These are phyloP conservation scores for Huntiella omanensis DNA, from an alignment of 2,329 filamentous ascomycete species.

Conservation along the genomic window DNA sequence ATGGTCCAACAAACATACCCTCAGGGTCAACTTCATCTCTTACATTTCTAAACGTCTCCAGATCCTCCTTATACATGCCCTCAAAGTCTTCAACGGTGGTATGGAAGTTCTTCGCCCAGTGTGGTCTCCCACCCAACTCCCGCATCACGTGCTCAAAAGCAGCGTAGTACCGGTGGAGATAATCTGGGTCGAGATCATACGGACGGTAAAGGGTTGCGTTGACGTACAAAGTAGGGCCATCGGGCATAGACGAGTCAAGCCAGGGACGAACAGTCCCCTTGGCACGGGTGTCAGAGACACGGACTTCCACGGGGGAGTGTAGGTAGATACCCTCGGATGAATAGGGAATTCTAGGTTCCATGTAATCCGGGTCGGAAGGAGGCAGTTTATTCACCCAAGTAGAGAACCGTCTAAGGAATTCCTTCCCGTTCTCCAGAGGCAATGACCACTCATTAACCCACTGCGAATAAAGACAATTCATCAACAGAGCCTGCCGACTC, in stretches of 20 bases:
- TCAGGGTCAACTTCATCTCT: slow-evolving; percentile 56
- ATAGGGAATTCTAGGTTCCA: slow-evolving; percentile 56
- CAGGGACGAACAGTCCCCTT: slow-evolving; percentile 21
- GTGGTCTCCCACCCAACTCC: slow-evolving; percentile 61
- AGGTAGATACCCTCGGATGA: slow-evolving; percentile 63
- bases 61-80: slow-evolving; percentile 47
- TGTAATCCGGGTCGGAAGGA: slow-evolving; percentile 45
- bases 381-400: slow-evolving; percentile 58
- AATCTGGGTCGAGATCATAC: slow-evolving; percentile 60
- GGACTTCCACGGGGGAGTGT: slow-evolving; percentile 84
- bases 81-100: slow-evolving; percentile 41
- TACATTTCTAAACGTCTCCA: slow-evolving; percentile 48
- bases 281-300: slow-evolving; percentile 50
- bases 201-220: slow-evolving; percentile 82
- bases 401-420: slow-evolving; percentile 64
- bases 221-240: slow-evolving; percentile 65
- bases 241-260: slow-evolving; percentile 50
- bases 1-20: slow-evolving; percentile 78
- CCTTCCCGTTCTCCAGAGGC: slow-evolving; percentile 67
- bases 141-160: slow-evolving; percentile 85
- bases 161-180: slow-evolving; percentile 60
- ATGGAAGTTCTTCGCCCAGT: slow-evolving; percentile 87
- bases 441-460: slow-evolving; percentile 98
- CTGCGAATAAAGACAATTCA: slow-evolving; percentile 98
- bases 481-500: slow-evolving; percentile 61